phyloP scores from a whole-genome alignment of 1,139 yeast genomes.

The Kazachstania sp. region DNA sequence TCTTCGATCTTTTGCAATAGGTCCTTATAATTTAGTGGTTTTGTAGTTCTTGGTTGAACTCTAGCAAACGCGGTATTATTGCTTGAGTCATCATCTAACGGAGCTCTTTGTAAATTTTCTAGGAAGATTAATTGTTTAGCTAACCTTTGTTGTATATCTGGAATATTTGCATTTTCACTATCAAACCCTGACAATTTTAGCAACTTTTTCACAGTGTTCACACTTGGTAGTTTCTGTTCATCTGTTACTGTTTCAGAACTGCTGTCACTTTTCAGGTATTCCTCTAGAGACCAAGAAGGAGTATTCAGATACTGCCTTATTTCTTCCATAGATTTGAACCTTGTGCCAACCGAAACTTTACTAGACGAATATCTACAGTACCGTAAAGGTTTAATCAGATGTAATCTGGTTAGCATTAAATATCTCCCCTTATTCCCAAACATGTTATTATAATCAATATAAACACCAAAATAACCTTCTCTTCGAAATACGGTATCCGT shows the following conservation, averaged over 20 bases:
- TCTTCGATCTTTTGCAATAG: slow-evolving; percentile 18
- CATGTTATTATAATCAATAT: too few species aligned
- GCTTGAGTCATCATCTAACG: slow-evolving; percentile 15
- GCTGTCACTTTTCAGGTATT: slow-evolving; percentile 3
- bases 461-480: too few species aligned
- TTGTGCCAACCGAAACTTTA: background rate
- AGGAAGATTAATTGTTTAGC: slow-evolving; percentile 42
- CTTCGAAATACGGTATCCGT: too few species aligned
- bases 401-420: too few species aligned
- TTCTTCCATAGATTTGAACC: background rate
- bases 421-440: too few species aligned
- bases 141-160: slow-evolving; percentile 32
- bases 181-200: slow-evolving; percentile 42
- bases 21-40: slow-evolving; percentile 25
- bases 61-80: slow-evolving; percentile 18
- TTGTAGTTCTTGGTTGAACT: slow-evolving; percentile 15
- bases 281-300: slow-evolving; percentile 4
- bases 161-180: slow-evolving; percentile 21
- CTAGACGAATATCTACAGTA: too few species aligned
- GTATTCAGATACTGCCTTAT: background rate
- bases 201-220: slow-evolving; percentile 23
- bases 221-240: slow-evolving; percentile 6
- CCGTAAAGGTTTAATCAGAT: too few species aligned
- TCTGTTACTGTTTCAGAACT: background rate
- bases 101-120: slow-evolving; percentile 34